Conservation (phyloP, 108 stramenopile genomes). For the Mayamaea pseudoterrestris region DNA sequence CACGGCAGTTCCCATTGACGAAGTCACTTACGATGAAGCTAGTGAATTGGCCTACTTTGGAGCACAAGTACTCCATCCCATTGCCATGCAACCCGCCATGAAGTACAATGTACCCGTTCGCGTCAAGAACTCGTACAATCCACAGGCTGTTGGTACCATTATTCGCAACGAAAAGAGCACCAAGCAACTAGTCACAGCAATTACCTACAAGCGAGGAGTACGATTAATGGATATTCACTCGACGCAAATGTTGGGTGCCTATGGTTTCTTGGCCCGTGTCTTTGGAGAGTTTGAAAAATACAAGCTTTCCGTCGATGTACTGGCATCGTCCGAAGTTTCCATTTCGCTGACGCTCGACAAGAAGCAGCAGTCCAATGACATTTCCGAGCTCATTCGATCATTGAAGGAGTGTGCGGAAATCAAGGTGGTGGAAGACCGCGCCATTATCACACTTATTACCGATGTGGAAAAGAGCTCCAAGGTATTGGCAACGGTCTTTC, state of each 20-base stretch:
- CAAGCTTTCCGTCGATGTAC: conserved; percentile 96
- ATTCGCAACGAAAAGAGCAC: conserved; percentile 47
- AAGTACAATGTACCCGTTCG: conserved; percentile 79
- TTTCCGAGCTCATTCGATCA: conserved; percentile 31
- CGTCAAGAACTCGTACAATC: conserved; percentile 98
- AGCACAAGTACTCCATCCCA: conserved; percentile 92
- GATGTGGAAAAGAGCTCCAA: conserved; percentile 81
- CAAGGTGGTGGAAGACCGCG: conserved; percentile 39
- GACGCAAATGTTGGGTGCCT: conserved; percentile 94
- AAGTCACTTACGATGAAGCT: conserved; percentile 90
- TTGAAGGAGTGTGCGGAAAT: conserved; percentile 57
- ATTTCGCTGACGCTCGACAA: conserved; percentile 94
- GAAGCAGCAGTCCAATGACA: conserved; percentile 52
- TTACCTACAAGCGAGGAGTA: conserved; percentile 86
- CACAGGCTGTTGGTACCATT: conserved; percentile 76
- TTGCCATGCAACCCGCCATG: conserved; percentile 90
- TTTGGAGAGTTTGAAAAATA: conserved; percentile 89
- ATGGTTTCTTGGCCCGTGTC: conserved; percentile 87
- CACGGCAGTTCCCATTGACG: conserved; percentile 72
- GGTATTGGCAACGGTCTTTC: conserved; percentile 89
- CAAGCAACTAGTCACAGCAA: conserved; percentile 73
- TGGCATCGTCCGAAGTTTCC: conserved; percentile 96
- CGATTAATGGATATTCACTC: conserved; percentile 85
- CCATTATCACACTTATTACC: conserved; percentile 89
- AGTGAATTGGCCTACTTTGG: conserved; percentile 98